A percentile compares a stretch with the other conserved stretches of the same genome.
Evolutionary conservation across 257 asterid species (phyloP).

Genomic region (Knoxia roxburghii): DNA sequence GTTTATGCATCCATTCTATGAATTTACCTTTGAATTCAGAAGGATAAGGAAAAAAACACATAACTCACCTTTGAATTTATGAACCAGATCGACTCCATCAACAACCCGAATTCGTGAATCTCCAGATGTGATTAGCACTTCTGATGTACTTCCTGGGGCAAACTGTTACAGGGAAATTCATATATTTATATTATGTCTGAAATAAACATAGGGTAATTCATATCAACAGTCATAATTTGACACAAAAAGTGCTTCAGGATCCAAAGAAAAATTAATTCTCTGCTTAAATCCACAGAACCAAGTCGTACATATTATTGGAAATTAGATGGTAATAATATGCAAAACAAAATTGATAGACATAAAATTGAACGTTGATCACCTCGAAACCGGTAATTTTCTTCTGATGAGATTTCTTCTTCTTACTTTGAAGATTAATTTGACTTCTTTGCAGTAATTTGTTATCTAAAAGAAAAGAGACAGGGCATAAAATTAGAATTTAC

Average conservation of each 20-base stretch:
- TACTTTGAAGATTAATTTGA: slow-evolving; percentile 84
- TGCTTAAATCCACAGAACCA: neutral
- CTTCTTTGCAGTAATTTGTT: slow-evolving; percentile 70
- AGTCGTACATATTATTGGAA: neutral
- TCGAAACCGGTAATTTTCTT: slow-evolving; percentile 99
- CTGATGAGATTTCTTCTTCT: slow-evolving; percentile 87
- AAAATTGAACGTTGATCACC: slow-evolving; percentile 34
- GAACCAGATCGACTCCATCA: slow-evolving; percentile 80
- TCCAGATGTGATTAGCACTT: slow-evolving; percentile 89
- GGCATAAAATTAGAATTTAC: slow-evolving; percentile 3
- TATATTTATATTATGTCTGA: slow-evolving; percentile 20
- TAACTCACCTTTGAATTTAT: slow-evolving; percentile 83
- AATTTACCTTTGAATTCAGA: too few species aligned
- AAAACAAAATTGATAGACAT: neutral
- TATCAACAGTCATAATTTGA: neutral
- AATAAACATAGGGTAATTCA: slow-evolving; percentile 1
- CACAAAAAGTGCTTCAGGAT: neutral
- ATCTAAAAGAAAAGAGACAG: slow-evolving; percentile 37
- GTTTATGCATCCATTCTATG: neutral
- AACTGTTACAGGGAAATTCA: slow-evolving; percentile 48
- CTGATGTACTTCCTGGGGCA: slow-evolving; percentile 91
- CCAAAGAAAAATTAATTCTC: neutral
- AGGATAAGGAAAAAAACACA: too few species aligned
- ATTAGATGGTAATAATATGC: neutral
- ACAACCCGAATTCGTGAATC: slow-evolving; percentile 90